Percentiles rank a stretch among this genome's conserved stretches.
Evolutionary conservation across 371 early-diverging fungal genomes (phyloP).

Genomic region (Synchytrium microbalum): DNA sequence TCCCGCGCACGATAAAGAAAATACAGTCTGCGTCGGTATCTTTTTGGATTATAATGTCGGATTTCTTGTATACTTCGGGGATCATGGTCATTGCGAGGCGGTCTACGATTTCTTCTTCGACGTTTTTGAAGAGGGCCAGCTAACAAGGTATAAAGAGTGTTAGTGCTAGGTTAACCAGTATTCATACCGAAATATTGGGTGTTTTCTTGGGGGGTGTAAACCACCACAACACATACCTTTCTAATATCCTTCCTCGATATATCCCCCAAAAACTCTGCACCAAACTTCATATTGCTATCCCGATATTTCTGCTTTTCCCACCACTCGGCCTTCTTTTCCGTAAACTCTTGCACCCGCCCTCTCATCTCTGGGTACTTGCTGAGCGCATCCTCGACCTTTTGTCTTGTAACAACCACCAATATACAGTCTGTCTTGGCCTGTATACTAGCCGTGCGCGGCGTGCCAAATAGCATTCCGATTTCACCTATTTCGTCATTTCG

Average conservation of each 20-base stretch:
- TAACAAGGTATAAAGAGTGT: background rate
- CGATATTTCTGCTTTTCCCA: slow-evolving; percentile 15
- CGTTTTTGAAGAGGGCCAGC: slow-evolving; percentile 22
- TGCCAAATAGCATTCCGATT: too few relatives aligned
- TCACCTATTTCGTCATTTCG: too few relatives aligned
- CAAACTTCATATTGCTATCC: slow-evolving; percentile 12
- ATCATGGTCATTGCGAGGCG: slow-evolving; percentile 18
- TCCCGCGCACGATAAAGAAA: slow-evolving; percentile 29
- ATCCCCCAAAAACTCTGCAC: slow-evolving; percentile 25
- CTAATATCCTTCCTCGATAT: slow-evolving; percentile 17
- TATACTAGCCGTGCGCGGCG: slow-evolving; percentile 25
- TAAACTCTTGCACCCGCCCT: slow-evolving; percentile 5
- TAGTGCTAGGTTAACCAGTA: background rate
- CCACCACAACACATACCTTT: slow-evolving; percentile 12
- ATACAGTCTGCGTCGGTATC: slow-evolving; percentile 25
- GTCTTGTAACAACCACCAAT: slow-evolving; percentile 22
- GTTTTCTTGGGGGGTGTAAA: slow-evolving; percentile 2
- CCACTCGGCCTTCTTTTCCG: slow-evolving; percentile 12
- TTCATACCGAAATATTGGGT: background rate
- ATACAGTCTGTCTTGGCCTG: slow-evolving; percentile 22
- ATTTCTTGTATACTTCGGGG: slow-evolving; percentile 13
- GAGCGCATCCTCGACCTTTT: slow-evolving; percentile 18
- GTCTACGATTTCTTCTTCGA: slow-evolving; percentile 24
- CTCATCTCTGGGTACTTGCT: slow-evolving; percentile 5
- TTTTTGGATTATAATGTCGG: slow-evolving; percentile 14